Evolutionary conservation across 2,329 filamentous ascomycete species (phyloP).

Genomic region (Cercospora nicotianae): DNA sequence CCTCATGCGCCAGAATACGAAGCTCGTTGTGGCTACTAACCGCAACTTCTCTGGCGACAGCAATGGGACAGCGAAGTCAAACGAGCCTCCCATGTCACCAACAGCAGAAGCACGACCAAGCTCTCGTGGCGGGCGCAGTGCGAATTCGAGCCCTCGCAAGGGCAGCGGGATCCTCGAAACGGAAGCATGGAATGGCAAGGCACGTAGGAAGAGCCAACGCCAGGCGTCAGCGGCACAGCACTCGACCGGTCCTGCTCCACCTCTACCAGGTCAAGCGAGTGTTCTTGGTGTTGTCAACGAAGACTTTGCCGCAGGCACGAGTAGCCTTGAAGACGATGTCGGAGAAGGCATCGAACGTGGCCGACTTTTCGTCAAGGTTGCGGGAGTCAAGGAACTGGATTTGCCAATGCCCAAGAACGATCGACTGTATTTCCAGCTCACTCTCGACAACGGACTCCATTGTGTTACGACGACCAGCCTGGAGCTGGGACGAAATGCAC

Average conservation of each 20-base stretch:
- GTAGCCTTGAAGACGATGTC: slow-evolving; percentile 52
- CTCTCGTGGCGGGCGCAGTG: slow-evolving; percentile 53
- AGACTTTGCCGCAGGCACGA: slow-evolving; percentile 58
- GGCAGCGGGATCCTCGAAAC: slow-evolving; percentile 89
- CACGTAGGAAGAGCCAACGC: slow-evolving; percentile 65
- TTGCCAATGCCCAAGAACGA: slow-evolving; percentile 87
- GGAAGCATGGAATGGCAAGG: slow-evolving; percentile 90
- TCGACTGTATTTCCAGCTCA: slow-evolving; percentile 90
- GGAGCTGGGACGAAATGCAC: slow-evolving; percentile 85
- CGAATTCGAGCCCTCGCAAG: slow-evolving; percentile 70
- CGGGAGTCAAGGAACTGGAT: slow-evolving; percentile 94
- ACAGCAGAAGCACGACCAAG: slow-evolving; percentile 43
- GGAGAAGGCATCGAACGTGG: slow-evolving; percentile 83
- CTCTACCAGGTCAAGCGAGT: slow-evolving; percentile 83
- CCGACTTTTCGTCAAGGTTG: slow-evolving; percentile 95
- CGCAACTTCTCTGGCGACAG: slow-evolving; percentile 51
- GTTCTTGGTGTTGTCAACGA: slow-evolving; percentile 66
- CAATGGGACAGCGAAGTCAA: slow-evolving; percentile 39
- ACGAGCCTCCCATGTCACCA: slow-evolving; percentile 54
- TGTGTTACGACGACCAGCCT: slow-evolving; percentile 97
- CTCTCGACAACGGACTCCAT: slow-evolving; percentile 95
- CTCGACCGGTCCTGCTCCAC: slow-evolving; percentile 67
- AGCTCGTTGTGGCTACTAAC: slow-evolving; percentile 87
- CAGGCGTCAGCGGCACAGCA: slow-evolving; percentile 50
- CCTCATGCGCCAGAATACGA: slow-evolving; percentile 97